Percentiles rank a stretch among this genome's conserved stretches.
Conservation (phyloP, 805 yeast species). For the Candida yuanshanica region DNA sequence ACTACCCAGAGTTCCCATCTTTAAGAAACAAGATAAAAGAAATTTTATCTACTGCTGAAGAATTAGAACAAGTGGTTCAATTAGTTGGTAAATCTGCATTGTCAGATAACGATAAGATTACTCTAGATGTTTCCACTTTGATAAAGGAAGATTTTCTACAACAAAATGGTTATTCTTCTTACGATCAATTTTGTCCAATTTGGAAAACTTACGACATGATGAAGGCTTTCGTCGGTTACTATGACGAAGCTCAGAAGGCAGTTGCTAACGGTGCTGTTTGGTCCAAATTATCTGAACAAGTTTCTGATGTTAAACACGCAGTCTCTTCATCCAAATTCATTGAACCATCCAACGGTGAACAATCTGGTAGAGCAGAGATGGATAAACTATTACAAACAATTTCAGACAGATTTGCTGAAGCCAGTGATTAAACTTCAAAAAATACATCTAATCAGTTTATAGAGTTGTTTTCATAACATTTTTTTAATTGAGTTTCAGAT, state of each 20-base stretch:
- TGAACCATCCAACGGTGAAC: slow-evolving; percentile 90
- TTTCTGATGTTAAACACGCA: slow-evolving; percentile 85
- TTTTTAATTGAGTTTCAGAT: background rate
- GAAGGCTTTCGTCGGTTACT: slow-evolving; percentile 87
- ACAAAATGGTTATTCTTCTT: slow-evolving; percentile 97
- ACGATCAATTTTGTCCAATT: slow-evolving; percentile 98
- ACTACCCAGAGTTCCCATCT: slow-evolving; percentile 86
- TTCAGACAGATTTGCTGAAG: slow-evolving; percentile 91
- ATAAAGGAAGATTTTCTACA: slow-evolving; percentile 98
- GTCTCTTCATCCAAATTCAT: slow-evolving; percentile 94
- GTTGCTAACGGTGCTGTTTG: slow-evolving; percentile 90
- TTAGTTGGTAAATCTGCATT: slow-evolving; percentile 97
- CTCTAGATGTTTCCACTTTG: slow-evolving; percentile 85
- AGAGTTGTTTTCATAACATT: background rate
- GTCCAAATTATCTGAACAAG: slow-evolving; percentile 86
- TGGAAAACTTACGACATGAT: slow-evolving; percentile 99
- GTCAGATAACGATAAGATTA: slow-evolving; percentile 94
- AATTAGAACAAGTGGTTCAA: slow-evolving; percentile 98
- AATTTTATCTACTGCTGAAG: slow-evolving; percentile 95
- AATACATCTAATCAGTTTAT: background rate
- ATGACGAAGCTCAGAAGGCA: slow-evolving; percentile 97
- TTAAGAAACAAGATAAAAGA: slow-evolving; percentile 91
- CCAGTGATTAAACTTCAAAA: slow-evolving; percentile 58
- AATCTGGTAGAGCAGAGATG: slow-evolving; percentile 69
- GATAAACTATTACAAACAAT: slow-evolving; percentile 68